Evolutionary conservation across 2,329 filamentous ascomycete species (phyloP).

Genomic region (Sarocladiaceae sp.): DNA sequence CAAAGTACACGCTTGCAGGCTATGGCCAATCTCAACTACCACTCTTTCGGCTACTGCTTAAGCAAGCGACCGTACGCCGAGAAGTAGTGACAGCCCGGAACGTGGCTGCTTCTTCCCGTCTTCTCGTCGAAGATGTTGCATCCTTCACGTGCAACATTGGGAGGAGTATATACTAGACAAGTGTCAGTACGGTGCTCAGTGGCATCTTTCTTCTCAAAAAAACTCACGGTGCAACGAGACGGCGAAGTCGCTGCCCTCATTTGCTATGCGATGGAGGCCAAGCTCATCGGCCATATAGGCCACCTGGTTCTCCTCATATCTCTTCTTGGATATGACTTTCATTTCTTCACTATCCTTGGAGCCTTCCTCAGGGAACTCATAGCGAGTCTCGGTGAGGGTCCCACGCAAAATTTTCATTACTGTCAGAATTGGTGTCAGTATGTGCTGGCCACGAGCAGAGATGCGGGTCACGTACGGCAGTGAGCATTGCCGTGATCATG

Average conservation of each 20-base stretch:
- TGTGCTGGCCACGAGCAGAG: background rate
- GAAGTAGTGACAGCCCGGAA: slow-evolving; percentile 68
- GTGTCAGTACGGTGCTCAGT: slow-evolving; percentile 26
- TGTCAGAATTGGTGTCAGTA: background rate
- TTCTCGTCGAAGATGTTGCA: slow-evolving; percentile 76
- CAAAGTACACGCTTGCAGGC: background rate
- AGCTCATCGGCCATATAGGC: slow-evolving; percentile 91
- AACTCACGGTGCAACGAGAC: slow-evolving; percentile 75
- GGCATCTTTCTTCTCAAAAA: slow-evolving; percentile 17
- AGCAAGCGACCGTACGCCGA: slow-evolving; percentile 56
- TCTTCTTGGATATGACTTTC: slow-evolving; percentile 61
- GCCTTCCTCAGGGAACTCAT: slow-evolving; percentile 62
- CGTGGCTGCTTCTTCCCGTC: slow-evolving; percentile 70
- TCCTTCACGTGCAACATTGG: slow-evolving; percentile 78
- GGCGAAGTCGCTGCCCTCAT: slow-evolving; percentile 70
- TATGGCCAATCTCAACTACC: no score
- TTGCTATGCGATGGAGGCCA: slow-evolving; percentile 78
- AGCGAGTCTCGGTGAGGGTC: slow-evolving; percentile 75
- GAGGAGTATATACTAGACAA: slow-evolving; percentile 70
- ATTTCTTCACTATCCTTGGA: slow-evolving; percentile 39
- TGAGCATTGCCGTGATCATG: slow-evolving; percentile 89
- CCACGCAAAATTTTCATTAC: slow-evolving; percentile 86
- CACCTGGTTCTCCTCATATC: slow-evolving; percentile 67
- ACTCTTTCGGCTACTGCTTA: slow-evolving; percentile 26
- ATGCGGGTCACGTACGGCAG: slow-evolving; percentile 47